These are phyloP conservation scores for Thraustotheca clavata DNA, from an alignment of 352 stramenopile species.

Conservation along the genomic window DNA sequence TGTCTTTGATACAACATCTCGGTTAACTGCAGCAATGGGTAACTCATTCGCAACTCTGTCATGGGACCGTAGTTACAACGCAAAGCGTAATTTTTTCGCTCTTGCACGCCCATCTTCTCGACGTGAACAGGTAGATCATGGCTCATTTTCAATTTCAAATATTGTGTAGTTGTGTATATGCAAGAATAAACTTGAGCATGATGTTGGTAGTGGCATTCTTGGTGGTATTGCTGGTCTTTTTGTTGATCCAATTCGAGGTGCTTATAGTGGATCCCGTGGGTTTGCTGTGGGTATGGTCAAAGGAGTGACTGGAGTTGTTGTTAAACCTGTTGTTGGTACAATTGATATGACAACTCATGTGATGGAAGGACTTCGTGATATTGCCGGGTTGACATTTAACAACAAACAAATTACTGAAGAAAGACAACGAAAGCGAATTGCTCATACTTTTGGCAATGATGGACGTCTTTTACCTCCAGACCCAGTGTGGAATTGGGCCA, in stretches of 20 bases:
- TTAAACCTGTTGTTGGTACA: constrained; percentile 16
- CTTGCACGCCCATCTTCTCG: constrained; percentile 8
- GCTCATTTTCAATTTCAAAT: neutral
- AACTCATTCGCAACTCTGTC: constrained; percentile 11
- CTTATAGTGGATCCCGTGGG: neutral
- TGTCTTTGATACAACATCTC: constrained; percentile 18
- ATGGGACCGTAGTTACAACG: constrained; percentile 7
- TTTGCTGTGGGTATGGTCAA: neutral
- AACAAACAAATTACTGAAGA: neutral
- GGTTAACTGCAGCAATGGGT: constrained; percentile 7
- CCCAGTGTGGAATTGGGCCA: neutral
- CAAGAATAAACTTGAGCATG: constrained; percentile 18
- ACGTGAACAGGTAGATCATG: constrained; percentile 2
- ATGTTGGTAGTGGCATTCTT: constrained; percentile 1
- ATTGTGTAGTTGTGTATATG: neutral
- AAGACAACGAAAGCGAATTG: constrained; percentile 12
- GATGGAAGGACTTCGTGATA: constrained; percentile 10
- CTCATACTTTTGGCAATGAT: constrained; percentile 9
- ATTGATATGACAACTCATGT: constrained; percentile 20
- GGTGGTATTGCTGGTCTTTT: constrained; percentile 10
- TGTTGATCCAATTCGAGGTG: constrained; percentile 13
- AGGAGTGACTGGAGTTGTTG: constrained; percentile 11
- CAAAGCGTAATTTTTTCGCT: constrained; percentile 15
- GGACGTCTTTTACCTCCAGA: constrained; percentile 13
- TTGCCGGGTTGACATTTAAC: constrained; percentile 10